Base-by-base conservation (phyloP, 2,329 filamentous ascomycete genomes). In the Talaromyces sp. region DNA sequence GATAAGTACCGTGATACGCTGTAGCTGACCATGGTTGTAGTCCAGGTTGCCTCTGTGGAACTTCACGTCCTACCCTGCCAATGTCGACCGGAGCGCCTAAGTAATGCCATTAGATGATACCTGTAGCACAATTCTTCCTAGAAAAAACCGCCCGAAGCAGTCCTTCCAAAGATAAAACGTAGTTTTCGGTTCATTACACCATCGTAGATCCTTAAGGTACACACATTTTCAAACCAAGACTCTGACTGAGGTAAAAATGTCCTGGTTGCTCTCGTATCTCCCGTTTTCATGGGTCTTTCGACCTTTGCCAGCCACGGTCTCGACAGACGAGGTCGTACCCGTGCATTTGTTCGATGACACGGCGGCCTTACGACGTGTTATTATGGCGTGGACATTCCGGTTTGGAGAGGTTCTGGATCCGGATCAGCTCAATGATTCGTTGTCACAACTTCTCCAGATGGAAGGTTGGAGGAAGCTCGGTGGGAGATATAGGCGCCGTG, bases 371-470 rank as follows among this genome's bases (percentile, higher is more conserved):
- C 36, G 51, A 15, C n/a, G n/a, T n/a, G 21, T 39, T 8, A 35
- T 36, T n/a, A 19, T 39, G 37, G 36, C 39, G 40, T 54, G 51
- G 51, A 41, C 39, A 21, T 54, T 54, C 28, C 51, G 36, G 15
- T 54, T 54, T 3, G 51, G 31, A 19, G 51, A 54, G 19, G 51
- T 54, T 6, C 51, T 54, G 7, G 51, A 54, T 28, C 51, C 51
- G 3, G 51, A 41, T 13, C 41, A 4, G 37, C 51, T 54, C 13
- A 35, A 54, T 25, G 8, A 25, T 9, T 10, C 17, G 11, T 33
- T 54, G 25, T 41, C 51, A 19, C 22, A 43, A 22, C 51, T 54
- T 22, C 41, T 54, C 22, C 31, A 54, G 28, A 54, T 54, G 51
- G 35, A 53, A 21, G 51, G 51, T 3, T 54, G 51, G 51, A 36